Percentiles rank a stretch among this genome's conserved stretches.
Conservation (phyloP, 116 monocot genomes). For the Posidonia oceanica region DNA sequence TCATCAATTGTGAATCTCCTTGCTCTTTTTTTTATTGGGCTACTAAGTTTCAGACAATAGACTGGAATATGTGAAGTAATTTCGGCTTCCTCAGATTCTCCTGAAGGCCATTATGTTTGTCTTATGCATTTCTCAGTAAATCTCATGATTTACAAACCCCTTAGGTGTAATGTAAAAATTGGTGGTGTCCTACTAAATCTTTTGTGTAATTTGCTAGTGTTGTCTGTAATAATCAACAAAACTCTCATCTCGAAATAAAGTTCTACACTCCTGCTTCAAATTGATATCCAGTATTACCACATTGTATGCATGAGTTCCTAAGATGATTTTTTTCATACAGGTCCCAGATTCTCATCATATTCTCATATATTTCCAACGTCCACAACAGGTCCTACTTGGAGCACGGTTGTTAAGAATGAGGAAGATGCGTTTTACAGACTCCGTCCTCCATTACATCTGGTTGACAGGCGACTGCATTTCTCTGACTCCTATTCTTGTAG, state of each 20-base stretch:
- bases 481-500: slow-evolving; percentile 17
- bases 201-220: too few relatives aligned
- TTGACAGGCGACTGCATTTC: slow-evolving; percentile 18
- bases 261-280: neutral
- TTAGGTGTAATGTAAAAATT: too few relatives aligned
- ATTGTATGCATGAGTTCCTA: neutral
- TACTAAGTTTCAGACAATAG: neutral
- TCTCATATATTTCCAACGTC: slow-evolving; percentile 25
- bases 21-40: neutral
- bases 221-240: neutral
- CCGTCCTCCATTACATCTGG: slow-evolving; percentile 17
- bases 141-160: too few relatives aligned
- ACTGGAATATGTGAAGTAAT: too few relatives aligned
- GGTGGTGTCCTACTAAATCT: too few relatives aligned
- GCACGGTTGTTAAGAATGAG: slow-evolving; percentile 4
- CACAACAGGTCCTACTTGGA: slow-evolving; percentile 21
- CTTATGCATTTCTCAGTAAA: too few relatives aligned
- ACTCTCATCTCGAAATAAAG: neutral
- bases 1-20: neutral
- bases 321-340: slow-evolving; percentile 16
- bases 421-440: slow-evolving; percentile 14
- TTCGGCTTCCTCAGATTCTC: too few relatives aligned
- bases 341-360: slow-evolving; percentile 26
- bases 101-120: too few relatives aligned
- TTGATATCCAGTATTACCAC: neutral